Percentiles rank a stretch among this genome's conserved stretches.
Conservation (phyloP, 768 basidiomycete genomes). For the Gloeostereum incarnatum region DNA sequence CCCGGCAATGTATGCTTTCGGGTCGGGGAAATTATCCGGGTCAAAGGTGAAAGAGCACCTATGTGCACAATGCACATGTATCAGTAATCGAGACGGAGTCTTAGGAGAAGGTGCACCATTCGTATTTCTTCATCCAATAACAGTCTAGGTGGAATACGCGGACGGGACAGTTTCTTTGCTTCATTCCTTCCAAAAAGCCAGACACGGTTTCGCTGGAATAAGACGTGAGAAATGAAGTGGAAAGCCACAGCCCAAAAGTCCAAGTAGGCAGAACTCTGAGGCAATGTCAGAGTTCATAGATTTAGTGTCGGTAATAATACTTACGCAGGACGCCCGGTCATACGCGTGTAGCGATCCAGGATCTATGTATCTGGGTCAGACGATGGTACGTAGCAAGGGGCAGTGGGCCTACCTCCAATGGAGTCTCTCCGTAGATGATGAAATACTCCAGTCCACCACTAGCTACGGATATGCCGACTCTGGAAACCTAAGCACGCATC, state of each 20-base stretch:
- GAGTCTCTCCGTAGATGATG: conserved; percentile 60
- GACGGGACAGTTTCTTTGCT: conserved; percentile 48
- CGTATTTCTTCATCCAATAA: conserved; percentile 70
- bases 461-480: conserved; percentile 56
- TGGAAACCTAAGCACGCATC: conserved; percentile 15
- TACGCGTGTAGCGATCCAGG: conserved; percentile 48
- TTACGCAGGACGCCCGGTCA: conserved; percentile 56
- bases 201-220: conserved; percentile 64
- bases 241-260: conserved; percentile 74
- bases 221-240: conserved; percentile 67
- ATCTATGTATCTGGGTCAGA: conserved; percentile 24
- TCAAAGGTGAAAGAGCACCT: conserved; percentile 75
- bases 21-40: conserved; percentile 68
- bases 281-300: conserved; percentile 7
- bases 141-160: conserved; percentile 73
- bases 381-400: background rate
- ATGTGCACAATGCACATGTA: conserved; percentile 12
- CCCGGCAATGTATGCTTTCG: conserved; percentile 49
- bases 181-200: conserved; percentile 64
- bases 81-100: background rate
- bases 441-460: conserved; percentile 62
- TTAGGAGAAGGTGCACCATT: conserved; percentile 32
- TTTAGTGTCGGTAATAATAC: conserved; percentile 13
- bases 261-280: conserved; percentile 56
- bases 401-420: conserved; percentile 53